phyloP scores from a whole-genome alignment of 1,284 basidiomycete genomes.

The Sanghuangporus sanghuang region DNA sequence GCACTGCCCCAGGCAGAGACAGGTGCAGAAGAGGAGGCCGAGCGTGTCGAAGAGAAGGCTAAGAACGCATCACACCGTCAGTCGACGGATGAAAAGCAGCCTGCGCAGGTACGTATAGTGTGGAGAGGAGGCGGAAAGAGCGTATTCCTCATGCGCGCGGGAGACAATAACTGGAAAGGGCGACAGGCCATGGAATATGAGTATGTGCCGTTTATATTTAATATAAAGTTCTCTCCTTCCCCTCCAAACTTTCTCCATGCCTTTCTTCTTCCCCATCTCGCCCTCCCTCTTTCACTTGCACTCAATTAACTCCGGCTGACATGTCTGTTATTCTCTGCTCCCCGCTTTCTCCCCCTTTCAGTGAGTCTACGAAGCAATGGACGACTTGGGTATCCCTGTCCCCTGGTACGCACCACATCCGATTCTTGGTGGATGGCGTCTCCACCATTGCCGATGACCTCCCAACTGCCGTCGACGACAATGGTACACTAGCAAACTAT shows the following conservation, averaged over 20 bases:
- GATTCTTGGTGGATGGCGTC: constrained; percentile 93
- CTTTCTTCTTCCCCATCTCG: neutral
- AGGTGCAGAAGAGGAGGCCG: constrained; percentile 27
- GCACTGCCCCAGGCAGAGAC: constrained; percentile 37
- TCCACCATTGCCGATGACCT: constrained; percentile 79
- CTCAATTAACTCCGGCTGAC: neutral
- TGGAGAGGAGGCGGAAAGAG: constrained; percentile 60
- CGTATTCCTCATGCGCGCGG: constrained; percentile 61
- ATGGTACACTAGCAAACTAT: constrained; percentile 95
- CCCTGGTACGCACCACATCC: constrained; percentile 93
- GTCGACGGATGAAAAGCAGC: constrained; percentile 29
- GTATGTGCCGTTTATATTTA: constrained; percentile 35
- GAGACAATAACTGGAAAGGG: constrained; percentile 70
- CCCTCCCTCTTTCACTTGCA: neutral
- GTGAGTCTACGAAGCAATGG: constrained; percentile 35
- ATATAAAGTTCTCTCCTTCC: constrained; percentile 3
- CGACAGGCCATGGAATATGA: constrained; percentile 55
- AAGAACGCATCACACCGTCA: constrained; percentile 25
- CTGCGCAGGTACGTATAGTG: constrained; percentile 49
- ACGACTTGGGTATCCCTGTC: constrained; percentile 53
- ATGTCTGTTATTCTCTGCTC: constrained; percentile 5
- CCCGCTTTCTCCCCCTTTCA: constrained; percentile 16
- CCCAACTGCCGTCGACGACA: constrained; percentile 90
- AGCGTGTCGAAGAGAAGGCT: constrained; percentile 24
- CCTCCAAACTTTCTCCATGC: neutral